phyloP scores from a whole-genome alignment of 1,284 basidiomycete genomes.

The Amylostereum areolatum region DNA sequence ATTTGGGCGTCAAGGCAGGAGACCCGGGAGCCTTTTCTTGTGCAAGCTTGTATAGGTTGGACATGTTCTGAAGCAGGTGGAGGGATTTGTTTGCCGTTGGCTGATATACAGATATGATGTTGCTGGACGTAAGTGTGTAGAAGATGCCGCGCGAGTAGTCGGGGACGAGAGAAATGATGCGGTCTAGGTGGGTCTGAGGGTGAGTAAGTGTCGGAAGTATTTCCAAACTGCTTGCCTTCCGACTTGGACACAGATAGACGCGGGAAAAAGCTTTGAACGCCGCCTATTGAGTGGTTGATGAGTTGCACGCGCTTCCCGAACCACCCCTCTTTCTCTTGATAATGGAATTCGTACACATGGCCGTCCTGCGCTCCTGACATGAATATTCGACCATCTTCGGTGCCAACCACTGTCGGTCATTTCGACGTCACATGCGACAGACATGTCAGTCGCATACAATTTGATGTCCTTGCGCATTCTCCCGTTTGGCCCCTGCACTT shows the following conservation, averaged over 20 bases:
- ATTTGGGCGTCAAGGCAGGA: constrained; percentile 60
- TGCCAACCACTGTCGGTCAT: constrained; percentile 83
- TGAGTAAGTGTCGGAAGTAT: neutral
- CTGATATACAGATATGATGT: constrained; percentile 64
- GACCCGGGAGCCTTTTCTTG: constrained; percentile 74
- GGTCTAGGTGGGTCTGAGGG: constrained; percentile 39
- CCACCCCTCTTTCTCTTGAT: constrained; percentile 90
- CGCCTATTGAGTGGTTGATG: constrained; percentile 74
- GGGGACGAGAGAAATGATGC: constrained; percentile 59
- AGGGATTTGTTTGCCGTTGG: constrained; percentile 56
- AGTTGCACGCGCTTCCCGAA: constrained; percentile 83
- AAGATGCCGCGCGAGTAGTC: constrained; percentile 65
- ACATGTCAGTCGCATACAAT: constrained; percentile 89
- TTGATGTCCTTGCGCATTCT: constrained; percentile 66
- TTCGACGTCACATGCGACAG: constrained; percentile 70
- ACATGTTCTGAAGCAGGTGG: constrained; percentile 61
- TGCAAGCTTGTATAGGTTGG: constrained; percentile 62
- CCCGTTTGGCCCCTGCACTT: constrained; percentile 38
- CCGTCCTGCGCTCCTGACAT: constrained; percentile 85
- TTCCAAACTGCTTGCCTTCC: too few relatives aligned
- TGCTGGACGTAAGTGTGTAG: constrained; percentile 69
- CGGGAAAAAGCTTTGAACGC: constrained; percentile 70
- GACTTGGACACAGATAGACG: constrained; percentile 30
- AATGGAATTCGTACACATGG: constrained; percentile 89
- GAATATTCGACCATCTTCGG: constrained; percentile 83